Base-by-base conservation (phyloP, 352 stramenopile species). In the Phytophthora pseudosyringae region DNA sequence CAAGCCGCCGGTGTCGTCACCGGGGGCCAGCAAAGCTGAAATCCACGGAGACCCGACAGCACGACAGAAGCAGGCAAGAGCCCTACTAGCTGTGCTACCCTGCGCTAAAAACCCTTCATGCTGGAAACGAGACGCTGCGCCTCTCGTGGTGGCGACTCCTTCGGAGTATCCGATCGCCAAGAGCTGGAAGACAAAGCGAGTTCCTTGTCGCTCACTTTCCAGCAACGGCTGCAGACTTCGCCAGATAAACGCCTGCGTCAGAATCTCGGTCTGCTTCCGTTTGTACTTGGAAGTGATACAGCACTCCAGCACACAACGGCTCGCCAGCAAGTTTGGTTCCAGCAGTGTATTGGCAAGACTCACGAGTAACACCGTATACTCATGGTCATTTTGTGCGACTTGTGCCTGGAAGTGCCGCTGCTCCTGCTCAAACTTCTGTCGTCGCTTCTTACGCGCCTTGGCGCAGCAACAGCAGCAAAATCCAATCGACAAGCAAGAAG, bases 351-450 rank as follows among this genome's bases (percentile, higher is more conserved):
- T 55, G 0, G 67, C 68, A 3, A 92, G 49, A 36, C 72, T 67
- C 48, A 81, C 67, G 4, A 92, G 60, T 16, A 94, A 33, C 12
- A 75, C n/a, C 3, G 86, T 90, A 53, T 94, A 94, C 35, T 94
- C 86, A 31, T 75, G 59, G 43, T 94, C 77, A 47, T 91, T 91
- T 56, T 91, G 86, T 1, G 76, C 78, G 2, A 90, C 75, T 61
- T 89, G 73, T 4, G 74, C 51, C 15, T 78, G 48, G 52, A 90
- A 83, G 2, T 53, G 41, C 9, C 39, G 62, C 4, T 65, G 79
- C 10, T 76, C 49, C 16, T 75, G 45, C 28, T 88, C 78, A 45
- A 90, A 80, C 3, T 73, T 51, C 10, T 54, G 46, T 10, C 80
- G 64, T 15, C 71, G 73, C n/a, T 79, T 67, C 35, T 73, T 68